Conservation (phyloP, 148 eudicot species). For the Beta vulgaris region DNA sequence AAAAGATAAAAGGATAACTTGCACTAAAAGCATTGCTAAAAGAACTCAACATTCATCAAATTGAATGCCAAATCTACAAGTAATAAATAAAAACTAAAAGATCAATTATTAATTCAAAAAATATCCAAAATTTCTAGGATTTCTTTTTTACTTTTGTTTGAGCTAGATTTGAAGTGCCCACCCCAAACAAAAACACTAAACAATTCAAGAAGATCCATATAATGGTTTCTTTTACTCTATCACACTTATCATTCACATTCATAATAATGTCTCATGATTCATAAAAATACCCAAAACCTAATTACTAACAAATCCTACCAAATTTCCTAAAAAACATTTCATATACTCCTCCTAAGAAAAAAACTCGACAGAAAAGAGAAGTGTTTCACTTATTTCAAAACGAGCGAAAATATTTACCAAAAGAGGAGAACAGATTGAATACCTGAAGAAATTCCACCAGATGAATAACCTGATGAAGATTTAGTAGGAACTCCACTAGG, state of each 20-base stretch:
- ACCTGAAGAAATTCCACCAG: slow-evolving; percentile 45
- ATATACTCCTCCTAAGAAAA: neutral
- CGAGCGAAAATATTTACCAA: neutral
- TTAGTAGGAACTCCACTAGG: slow-evolving; percentile 65
- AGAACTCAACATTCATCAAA: neutral
- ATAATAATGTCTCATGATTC: too few relatives aligned
- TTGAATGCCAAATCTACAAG: slow-evolving; percentile 4
- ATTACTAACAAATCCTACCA: neutral
- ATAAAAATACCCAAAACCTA: neutral
- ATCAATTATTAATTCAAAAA: neutral
- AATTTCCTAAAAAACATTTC: neutral
- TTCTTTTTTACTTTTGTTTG: too few relatives aligned
- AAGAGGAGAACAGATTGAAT: neutral
- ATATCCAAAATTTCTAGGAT: neutral
- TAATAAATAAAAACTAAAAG: neutral
- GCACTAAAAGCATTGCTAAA: slow-evolving; percentile 31
- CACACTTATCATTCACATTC: too few relatives aligned
- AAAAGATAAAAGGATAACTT: slow-evolving; percentile 25
- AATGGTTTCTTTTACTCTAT: neutral
- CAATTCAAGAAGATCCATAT: neutral
- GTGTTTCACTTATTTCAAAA: too few relatives aligned
- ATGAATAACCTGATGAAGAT: slow-evolving; percentile 31
- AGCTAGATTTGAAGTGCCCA: neutral
- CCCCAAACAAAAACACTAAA: neutral
- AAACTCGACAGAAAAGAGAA: neutral